A percentile compares a stretch with the other conserved stretches of the same genome.
Evolutionary conservation across 2,329 filamentous ascomycete genomes (phyloP).

Genomic region (Byssothecium circinans): DNA sequence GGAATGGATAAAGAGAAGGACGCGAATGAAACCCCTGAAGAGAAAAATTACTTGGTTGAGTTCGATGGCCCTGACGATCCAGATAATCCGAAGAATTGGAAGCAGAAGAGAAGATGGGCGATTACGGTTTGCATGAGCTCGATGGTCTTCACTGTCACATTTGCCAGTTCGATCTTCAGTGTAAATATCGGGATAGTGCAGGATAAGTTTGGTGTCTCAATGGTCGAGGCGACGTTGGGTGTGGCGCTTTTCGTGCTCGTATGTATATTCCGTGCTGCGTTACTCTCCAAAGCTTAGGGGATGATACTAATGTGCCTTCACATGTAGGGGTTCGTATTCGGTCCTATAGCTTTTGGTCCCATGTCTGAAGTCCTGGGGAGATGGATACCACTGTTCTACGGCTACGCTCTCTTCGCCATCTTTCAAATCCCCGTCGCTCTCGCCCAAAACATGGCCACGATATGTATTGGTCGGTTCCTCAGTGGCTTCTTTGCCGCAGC

Average conservation of each 20-base stretch:
- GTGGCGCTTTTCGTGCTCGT: conserved; percentile 52
- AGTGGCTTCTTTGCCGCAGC: conserved; percentile 54
- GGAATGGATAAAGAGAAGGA: background rate
- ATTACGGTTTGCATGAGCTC: conserved; percentile 67
- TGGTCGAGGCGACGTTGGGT: conserved; percentile 52
- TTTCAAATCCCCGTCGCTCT: conserved; percentile 45
- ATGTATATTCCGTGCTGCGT: conserved; percentile 7
- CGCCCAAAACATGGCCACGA: conserved; percentile 53
- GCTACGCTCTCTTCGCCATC: conserved; percentile 42
- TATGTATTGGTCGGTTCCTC: conserved; percentile 57
- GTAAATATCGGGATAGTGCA: conserved; percentile 60
- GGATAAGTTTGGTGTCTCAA: conserved; percentile 49
- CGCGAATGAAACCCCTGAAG: conserved; percentile 15
- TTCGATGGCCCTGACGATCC: conserved; percentile 74
- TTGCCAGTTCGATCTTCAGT: conserved; percentile 60
- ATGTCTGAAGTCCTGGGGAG: conserved; percentile 56
- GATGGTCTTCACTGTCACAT: conserved; percentile 45
- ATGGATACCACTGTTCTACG: conserved; percentile 33
- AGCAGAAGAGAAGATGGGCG: conserved; percentile 64
- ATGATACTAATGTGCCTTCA: conserved; percentile 2
- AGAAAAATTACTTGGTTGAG: conserved; percentile 58
- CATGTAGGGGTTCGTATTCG: conserved; percentile 54
- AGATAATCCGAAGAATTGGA: conserved; percentile 72
- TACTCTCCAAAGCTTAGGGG: background rate
- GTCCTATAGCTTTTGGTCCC: conserved; percentile 48